Base-by-base conservation (phyloP, 345 rosid genomes). In the Aquilaria malaccensis region DNA sequence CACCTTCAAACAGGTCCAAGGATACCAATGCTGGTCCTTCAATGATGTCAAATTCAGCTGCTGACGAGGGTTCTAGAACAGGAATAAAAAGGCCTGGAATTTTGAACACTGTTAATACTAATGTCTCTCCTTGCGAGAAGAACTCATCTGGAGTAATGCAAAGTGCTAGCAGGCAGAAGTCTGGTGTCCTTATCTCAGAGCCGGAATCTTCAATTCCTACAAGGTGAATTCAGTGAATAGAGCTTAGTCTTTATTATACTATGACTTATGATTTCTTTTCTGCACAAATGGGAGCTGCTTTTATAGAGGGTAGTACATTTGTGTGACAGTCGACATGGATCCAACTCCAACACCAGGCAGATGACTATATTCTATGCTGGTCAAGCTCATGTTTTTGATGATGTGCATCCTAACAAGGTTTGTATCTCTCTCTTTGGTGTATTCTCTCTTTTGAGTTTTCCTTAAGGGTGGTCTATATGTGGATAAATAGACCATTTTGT, bases 351-450 rank as follows among this genome's bases (percentile, higher is more conserved):
- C 14, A 77, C 85, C 60, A 79, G 82, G 73, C 97, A 88, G 66
- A 88, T 91, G 97, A 91, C 97, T 57, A 86, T 91, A 69, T 91
- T 91, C 72, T 91, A 91, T 64, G 93, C 91, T 1, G 96, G 97
- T 71, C 97, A 88, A 80, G 97, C 97, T 72, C 94, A 85, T 77
- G 97, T 91, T 66, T 91, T 91, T 70, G 97, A 91, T 73, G 96
- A 91, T 70, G 96, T 91, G 64, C 94, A 84, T 69, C 91, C 94
- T 49, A 88, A 88, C 81, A 91, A 91, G 81, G 97, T 91, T 62
- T 53, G 75, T 58, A 12, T 47, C 64, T 57, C 49, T 31, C 50
- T 67, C 43, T 3, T 37, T 37, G 43, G 43, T 37, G 43, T 37
- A 37, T 37, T 37, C 7, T 37, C 43, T 37, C 43, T 41, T 10